Base-by-base conservation (phyloP, 768 basidiomycete genomes). In the Lactifluus echinatus region DNA sequence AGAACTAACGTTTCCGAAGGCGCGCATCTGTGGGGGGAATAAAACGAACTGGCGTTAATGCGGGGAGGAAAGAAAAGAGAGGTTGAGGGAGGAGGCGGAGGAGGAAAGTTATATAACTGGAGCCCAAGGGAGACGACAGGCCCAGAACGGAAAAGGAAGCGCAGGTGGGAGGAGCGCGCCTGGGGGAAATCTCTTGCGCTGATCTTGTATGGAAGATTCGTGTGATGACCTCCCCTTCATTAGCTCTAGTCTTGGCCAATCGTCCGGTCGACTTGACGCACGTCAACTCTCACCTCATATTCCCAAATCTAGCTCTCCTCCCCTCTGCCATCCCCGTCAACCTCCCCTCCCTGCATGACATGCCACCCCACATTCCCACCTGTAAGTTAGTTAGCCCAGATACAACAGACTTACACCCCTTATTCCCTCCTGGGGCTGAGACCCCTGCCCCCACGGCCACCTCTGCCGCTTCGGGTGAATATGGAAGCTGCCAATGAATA, bases 51-150 rank as follows among this genome's bases (percentile, higher is more conserved):
- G 44, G 23, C 55, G 58, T 60, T 63, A 54, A 50, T 28, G 53
- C 23, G 48, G 53, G 54, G 7, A 34, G 44, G 44, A 45, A 48
- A 57, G 44, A 53, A 60, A 61, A 48, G 61, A 59, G 63, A 33
- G 49, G 48, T 50, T 50, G 53, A 48, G 57, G 44, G 48, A 47
- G 8, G 46, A 44, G 39, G 47, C 42, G 53, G 58, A 49, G 52
- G 51, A 53, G 34, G 58, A 50, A 53, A 57, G 57, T 59, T 61
- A 61, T 61, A 61, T 61, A 61, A 55, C 47, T 59, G 36, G 36
- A 34, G 31, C 46, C n/a, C 47, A 65, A 73, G n/a, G 34, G 48
- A 50, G 58, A 29, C 48, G 58, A 59, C 58, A 59, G 66, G 52
- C 48, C 65, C 46, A 33, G 44, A 50, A 57, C 59, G 65, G 58